Evolutionary conservation across 768 basidiomycete species (phyloP).

Genomic region (Pluteus cervinus): DNA sequence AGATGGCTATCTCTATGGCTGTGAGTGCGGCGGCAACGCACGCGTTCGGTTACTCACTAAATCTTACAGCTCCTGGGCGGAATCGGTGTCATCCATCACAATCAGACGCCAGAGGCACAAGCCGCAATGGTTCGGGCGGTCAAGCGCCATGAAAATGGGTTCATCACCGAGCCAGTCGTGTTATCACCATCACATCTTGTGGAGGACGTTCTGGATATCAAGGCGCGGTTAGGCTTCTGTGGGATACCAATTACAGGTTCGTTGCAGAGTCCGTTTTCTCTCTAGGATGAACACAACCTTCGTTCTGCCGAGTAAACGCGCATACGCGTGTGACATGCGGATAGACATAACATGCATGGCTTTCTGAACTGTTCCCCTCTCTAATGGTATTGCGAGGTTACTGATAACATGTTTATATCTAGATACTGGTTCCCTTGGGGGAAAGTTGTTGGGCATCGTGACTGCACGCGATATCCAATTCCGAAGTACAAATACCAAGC

Average conservation of each 20-base stretch:
- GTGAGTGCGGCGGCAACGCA: slow-evolving; percentile 40
- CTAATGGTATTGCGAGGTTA: slow-evolving; percentile 6
- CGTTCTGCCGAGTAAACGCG: slow-evolving; percentile 85
- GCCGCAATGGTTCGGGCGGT: slow-evolving; percentile 97
- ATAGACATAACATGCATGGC: slow-evolving; percentile 38
- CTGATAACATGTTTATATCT: slow-evolving; percentile 12
- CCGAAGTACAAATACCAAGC: slow-evolving; percentile 55
- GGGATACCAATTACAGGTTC: slow-evolving; percentile 96
- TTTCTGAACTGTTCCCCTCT: slow-evolving; percentile 8
- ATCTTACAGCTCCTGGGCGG: slow-evolving; percentile 77
- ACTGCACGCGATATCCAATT: slow-evolving; percentile 97
- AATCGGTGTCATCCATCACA: slow-evolving; percentile 98
- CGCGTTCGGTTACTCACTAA: slow-evolving; percentile 8
- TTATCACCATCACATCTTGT: slow-evolving; percentile 73
- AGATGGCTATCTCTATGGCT: slow-evolving; percentile 92
- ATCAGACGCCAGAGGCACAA: slow-evolving; percentile 77
- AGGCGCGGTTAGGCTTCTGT: slow-evolving; percentile 86
- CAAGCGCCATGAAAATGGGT: slow-evolving; percentile 98
- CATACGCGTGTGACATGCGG: slow-evolving; percentile 66
- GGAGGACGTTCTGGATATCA: slow-evolving; percentile 90
- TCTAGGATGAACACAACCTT: slow-evolving; percentile 68
- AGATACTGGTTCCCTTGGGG: slow-evolving; percentile 86
- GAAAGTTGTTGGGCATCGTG: slow-evolving; percentile 93
- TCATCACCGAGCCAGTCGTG: slow-evolving; percentile 93
- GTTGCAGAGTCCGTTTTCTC: slow-evolving; percentile 24